Evolutionary conservation across 2,329 filamentous ascomycete genomes (phyloP), one percentile per base, ranked within the genome.

Genomic region (Ophiostoma himal-ulmi): DNA sequence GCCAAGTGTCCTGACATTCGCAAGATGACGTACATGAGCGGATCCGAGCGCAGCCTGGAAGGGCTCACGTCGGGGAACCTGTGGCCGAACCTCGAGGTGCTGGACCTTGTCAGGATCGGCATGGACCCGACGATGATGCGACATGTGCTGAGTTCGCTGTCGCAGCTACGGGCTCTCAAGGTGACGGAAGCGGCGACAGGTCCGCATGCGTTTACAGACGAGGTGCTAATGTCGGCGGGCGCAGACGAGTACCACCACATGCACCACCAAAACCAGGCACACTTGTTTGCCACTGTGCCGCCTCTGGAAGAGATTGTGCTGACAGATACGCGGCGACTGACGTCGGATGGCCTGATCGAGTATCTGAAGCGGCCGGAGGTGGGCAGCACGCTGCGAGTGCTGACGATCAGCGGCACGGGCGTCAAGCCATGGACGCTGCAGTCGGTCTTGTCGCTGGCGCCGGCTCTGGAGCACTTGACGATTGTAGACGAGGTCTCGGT

Each of bases 11-110:
- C 90, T 13, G 88, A 94, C 77, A 84, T 98, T 70, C 87, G 93
- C 74, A 95, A 95, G 80, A 97, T 97, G 92, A 90, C 87, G 69
- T 98, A 96, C 80, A 85, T 87, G 69, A 82, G 83, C 66, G 94
- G 94, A 14, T 86, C 92, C 1, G 94, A 97, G 81, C 86, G 86
- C 70, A 91, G 89, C 76, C 85, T 98, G 70, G 87, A 92, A 75
- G 82, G 86, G 69, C 82, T 97, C 57, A 85, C 88, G 8, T 84
- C 85, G 71, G 88, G 86, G 72, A 86, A 82, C 70, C 78, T 88
- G 68, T 95, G 92, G 91, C 83, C 84, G 66, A 84, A 86, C 64
- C 83, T 95, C 14, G 89, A 93, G 78, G 88, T 92, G 11, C 77
- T 95, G 68, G 91, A 94, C 77, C 81, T 95, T 48, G 84, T 85